phyloP scores from a whole-genome alignment of 75 land plant species.

The Cunninghamia lanceolata region DNA sequence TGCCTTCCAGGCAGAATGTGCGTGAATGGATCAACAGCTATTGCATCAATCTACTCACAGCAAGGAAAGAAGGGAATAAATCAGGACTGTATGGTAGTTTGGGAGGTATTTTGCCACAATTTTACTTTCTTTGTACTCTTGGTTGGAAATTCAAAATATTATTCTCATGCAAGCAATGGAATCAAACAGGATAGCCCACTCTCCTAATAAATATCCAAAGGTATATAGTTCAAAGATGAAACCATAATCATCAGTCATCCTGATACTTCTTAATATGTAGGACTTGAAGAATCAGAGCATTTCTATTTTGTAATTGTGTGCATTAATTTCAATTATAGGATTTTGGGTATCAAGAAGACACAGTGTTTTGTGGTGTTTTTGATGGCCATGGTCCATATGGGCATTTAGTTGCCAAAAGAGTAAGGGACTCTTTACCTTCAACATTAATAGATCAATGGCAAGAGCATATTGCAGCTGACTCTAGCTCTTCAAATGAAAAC shows the following conservation, averaged over 20 bases:
- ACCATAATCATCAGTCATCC: not conserved
- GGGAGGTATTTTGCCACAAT: conserved; percentile 35
- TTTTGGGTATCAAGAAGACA: conserved; percentile 56
- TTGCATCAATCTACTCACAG: conserved; percentile 43
- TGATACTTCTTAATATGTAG: not conserved
- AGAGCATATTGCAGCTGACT: conserved; percentile 26
- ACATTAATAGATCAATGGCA: conserved; percentile 51
- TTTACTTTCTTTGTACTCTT: conserved; percentile 12
- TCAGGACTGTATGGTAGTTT: conserved; percentile 54
- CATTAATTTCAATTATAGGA: conserved; percentile 26
- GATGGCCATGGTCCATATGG: conserved; percentile 86
- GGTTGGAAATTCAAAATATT: conserved; percentile 17
- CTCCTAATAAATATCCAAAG: not conserved
- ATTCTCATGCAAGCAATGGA: not conserved
- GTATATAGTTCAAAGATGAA: not conserved
- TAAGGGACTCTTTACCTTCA: conserved; percentile 66
- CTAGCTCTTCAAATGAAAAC: conserved; percentile 17
- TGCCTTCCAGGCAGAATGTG: conserved; percentile 41
- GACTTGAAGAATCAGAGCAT: not conserved
- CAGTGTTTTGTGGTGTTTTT: conserved; percentile 78
- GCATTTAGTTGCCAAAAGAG: conserved; percentile 69
- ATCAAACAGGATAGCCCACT: not conserved
- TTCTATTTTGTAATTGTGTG: not conserved
- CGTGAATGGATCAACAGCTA: conserved; percentile 33
- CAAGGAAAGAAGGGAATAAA: conserved; percentile 58